Evolutionary conservation across 1,139 yeast species (phyloP).

Genomic region (Taphrina deformans): DNA sequence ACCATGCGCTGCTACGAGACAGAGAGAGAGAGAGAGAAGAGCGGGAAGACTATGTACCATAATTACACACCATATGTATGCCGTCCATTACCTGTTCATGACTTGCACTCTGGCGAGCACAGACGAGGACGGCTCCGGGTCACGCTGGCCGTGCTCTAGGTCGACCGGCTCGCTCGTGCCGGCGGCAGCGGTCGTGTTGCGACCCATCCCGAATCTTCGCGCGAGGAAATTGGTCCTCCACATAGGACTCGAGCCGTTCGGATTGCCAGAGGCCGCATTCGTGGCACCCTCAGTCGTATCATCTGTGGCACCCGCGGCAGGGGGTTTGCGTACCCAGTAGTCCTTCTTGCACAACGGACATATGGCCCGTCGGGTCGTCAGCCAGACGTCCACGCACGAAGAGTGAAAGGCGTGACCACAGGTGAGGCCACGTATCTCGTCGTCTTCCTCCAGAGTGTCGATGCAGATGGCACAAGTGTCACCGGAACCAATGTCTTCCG

Average conservation of each 20-base stretch:
- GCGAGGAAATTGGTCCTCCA: conserved; percentile 1
- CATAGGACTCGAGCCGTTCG: not conserved
- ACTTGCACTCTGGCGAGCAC: not conserved
- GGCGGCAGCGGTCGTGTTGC: not conserved
- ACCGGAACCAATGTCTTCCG: conserved; percentile 44
- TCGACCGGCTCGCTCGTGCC: not conserved
- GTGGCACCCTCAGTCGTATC: not conserved
- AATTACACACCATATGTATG: not conserved
- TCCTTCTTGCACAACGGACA: conserved; percentile 79
- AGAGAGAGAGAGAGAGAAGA: too few relatives aligned
- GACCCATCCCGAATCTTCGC: not conserved
- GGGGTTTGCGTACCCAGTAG: conserved; percentile 43
- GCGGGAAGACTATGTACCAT: too few relatives aligned
- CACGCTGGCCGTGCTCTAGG: not conserved
- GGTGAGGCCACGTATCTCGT: conserved; percentile 65
- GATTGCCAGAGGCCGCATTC: not conserved
- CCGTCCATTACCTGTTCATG: not conserved
- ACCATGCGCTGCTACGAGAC: not conserved
- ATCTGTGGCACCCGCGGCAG: not conserved
- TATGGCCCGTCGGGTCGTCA: conserved; percentile 70
- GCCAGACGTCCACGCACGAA: conserved; percentile 81
- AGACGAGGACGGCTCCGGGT: not conserved
- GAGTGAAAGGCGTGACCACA: conserved; percentile 87
- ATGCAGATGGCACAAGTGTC: conserved; percentile 83
- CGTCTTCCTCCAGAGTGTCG: conserved; percentile 63